Evolutionary conservation across 768 basidiomycete species (phyloP), one percentile per base, ranked within the genome.

Genomic region (Psilocybe subaeruginosa): DNA sequence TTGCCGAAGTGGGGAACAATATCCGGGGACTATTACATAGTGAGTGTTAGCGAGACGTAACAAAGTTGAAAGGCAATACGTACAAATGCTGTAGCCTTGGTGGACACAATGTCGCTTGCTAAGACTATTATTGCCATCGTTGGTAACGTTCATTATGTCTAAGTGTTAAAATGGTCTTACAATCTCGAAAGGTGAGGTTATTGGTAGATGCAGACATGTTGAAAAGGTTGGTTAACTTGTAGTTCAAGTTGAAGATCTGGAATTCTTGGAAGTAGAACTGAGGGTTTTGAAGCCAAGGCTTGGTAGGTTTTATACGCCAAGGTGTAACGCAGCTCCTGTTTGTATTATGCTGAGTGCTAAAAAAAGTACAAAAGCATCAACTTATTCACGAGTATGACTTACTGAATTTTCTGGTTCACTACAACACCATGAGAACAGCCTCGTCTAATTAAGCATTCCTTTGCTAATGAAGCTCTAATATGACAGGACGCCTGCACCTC

Each of bases 1-100:
- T 51, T 51, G 7, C 50, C 50, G 23, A 51, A 51, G 30, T 51
- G 50, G 30, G 50, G 50, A 33, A 51, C n/a, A n/a, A 51, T 51
- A 51, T 51, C 50, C 7, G 50, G 50, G 7, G 50, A 14, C 50
- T 51, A 30, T 51, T 30, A 12, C 12, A 33, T 8, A 3, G 8
- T 31, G 30, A 30, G 23, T 8, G 14, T 6, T 23, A 23, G 23
- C 23, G 23, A 31, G 4, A 9, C 1, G 14, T 33, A 6, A 11
- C 29, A 14, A 14, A 16, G 23, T 12, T 27, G n/a, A 9, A 23
- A 51, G 8, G 2, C 27, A 30, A 31, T 29, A 29, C 50, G 7
- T 30, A 51, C 50, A 33, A 51, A 51, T 9, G 50, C 50, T 33
- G n/a, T 5, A 3, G 50, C 50, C 30, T 51, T 51, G 30, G 50